These are phyloP conservation scores for Melaleuca alternifolia DNA, from an alignment of 345 rosid species.

Conservation along the genomic window DNA sequence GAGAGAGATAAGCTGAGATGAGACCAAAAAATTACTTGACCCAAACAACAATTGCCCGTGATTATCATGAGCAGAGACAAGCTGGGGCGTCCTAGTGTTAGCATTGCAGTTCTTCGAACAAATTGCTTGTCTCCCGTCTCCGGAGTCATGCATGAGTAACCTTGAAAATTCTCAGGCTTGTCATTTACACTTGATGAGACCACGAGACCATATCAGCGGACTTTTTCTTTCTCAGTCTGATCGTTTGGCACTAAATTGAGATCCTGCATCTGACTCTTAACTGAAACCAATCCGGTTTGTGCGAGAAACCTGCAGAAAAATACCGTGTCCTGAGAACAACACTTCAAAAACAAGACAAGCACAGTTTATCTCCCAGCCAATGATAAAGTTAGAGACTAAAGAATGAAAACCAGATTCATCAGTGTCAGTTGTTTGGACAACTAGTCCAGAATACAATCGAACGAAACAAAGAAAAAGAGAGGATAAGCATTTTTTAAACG, in stretches of 20 bases:
- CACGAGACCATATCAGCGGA: not conserved
- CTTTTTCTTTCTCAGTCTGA: not conserved
- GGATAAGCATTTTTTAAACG: not conserved
- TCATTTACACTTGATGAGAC: not conserved
- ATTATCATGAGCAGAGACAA: not conserved
- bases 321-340: not conserved
- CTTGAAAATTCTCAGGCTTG: not conserved
- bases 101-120: not conserved
- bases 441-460: not conserved
- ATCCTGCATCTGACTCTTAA: slow-evolving; percentile 79
- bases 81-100: not conserved
- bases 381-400: not conserved
- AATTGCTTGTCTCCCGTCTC: not conserved
- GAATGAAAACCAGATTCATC: not conserved
- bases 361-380: not conserved
- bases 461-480: not conserved
- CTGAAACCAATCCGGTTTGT: slow-evolving; percentile 68
- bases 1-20: not conserved
- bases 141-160: not conserved
- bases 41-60: not conserved
- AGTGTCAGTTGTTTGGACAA: not conserved
- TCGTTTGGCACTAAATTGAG: slow-evolving; percentile 46
- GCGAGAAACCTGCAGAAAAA: slow-evolving; percentile 67
- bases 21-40: not conserved
- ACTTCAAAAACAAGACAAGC: not conserved